Percentiles rank a stretch among this genome's conserved stretches.
These are phyloP conservation scores for Aspergillus hortae DNA, from an alignment of 2,329 filamentous ascomycete species.

Conservation along the genomic window DNA sequence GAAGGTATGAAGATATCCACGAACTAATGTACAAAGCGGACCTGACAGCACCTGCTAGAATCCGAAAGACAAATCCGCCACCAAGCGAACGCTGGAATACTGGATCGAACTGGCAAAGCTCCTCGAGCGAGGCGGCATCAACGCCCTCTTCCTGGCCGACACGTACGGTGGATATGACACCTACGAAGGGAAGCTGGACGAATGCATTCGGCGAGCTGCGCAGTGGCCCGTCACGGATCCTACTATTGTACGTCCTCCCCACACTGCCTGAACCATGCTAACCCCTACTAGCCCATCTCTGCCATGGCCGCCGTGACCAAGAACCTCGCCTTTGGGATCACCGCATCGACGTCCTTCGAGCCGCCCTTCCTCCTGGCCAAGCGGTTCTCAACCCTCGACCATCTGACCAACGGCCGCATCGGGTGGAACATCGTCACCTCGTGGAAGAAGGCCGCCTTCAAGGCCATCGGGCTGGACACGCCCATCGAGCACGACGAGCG, in stretches of 20 bases:
- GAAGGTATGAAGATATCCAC: slow-evolving; percentile 47
- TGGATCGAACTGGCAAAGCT: slow-evolving; percentile 63
- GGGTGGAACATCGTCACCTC: slow-evolving; percentile 67
- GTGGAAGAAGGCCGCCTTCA: slow-evolving; percentile 61
- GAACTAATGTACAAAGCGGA: neutral
- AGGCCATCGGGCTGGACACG: slow-evolving; percentile 57
- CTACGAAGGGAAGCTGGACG: slow-evolving; percentile 57
- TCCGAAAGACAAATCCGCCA: slow-evolving; percentile 58
- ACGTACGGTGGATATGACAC: slow-evolving; percentile 64
- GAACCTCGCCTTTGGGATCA: slow-evolving; percentile 61
- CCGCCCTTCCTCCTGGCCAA: slow-evolving; percentile 61
- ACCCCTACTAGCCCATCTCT: slow-evolving; percentile 49
- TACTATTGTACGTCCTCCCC: slow-evolving; percentile 49
- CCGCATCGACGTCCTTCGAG: slow-evolving; percentile 61
- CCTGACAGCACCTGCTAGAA: slow-evolving; percentile 43
- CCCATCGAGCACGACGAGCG: slow-evolving; percentile 60
- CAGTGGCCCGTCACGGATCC: slow-evolving; percentile 66
- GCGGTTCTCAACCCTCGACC: slow-evolving; percentile 60
- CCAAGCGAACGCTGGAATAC: slow-evolving; percentile 59
- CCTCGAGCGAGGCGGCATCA: slow-evolving; percentile 60
- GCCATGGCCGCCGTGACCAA: slow-evolving; percentile 67
- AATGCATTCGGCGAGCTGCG: slow-evolving; percentile 59
- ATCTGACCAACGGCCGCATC: slow-evolving; percentile 58
- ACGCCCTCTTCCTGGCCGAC: slow-evolving; percentile 63
- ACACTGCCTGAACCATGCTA: neutral